Conservation (phyloP, 352 stramenopile genomes). For the Phytophthora lateralis region DNA sequence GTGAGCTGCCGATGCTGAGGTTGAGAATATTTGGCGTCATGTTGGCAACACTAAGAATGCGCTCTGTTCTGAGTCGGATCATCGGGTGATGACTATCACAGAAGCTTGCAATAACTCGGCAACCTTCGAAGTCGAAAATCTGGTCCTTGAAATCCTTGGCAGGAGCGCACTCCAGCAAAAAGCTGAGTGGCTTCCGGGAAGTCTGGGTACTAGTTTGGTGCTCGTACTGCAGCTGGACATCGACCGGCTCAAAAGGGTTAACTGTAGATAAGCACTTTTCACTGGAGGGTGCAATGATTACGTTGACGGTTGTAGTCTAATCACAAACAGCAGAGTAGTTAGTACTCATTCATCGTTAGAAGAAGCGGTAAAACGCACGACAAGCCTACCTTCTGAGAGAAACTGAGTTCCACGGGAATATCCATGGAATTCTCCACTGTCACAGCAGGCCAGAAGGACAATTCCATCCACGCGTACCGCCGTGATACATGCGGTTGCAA, state of each 20-base stretch:
- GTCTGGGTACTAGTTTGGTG: neutral
- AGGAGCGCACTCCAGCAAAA: slow-evolving; percentile 25
- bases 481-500: slow-evolving; percentile 43
- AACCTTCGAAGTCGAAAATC: slow-evolving; percentile 38
- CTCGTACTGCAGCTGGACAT: slow-evolving; percentile 28
- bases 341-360: neutral
- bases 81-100: slow-evolving; percentile 24
- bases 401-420: slow-evolving; percentile 31
- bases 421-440: slow-evolving; percentile 47
- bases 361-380: neutral
- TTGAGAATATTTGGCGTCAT: slow-evolving; percentile 28
- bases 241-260: slow-evolving; percentile 43
- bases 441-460: slow-evolving; percentile 53
- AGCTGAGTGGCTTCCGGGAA: slow-evolving; percentile 5
- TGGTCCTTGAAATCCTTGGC: slow-evolving; percentile 36
- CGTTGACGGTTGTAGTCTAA: slow-evolving; percentile 17
- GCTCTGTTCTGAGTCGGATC: slow-evolving; percentile 43
- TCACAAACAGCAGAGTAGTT: slow-evolving; percentile 7
- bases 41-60: slow-evolving; percentile 41
- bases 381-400: slow-evolving; percentile 48
- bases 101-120: slow-evolving; percentile 33
- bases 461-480: slow-evolving; percentile 60
- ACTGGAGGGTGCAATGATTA: slow-evolving; percentile 29
- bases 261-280: slow-evolving; percentile 38
- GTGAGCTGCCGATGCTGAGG: slow-evolving; percentile 24